These are phyloP conservation scores for Allium sativum DNA, from an alignment of 106 monocot genomes.

Conservation along the genomic window DNA sequence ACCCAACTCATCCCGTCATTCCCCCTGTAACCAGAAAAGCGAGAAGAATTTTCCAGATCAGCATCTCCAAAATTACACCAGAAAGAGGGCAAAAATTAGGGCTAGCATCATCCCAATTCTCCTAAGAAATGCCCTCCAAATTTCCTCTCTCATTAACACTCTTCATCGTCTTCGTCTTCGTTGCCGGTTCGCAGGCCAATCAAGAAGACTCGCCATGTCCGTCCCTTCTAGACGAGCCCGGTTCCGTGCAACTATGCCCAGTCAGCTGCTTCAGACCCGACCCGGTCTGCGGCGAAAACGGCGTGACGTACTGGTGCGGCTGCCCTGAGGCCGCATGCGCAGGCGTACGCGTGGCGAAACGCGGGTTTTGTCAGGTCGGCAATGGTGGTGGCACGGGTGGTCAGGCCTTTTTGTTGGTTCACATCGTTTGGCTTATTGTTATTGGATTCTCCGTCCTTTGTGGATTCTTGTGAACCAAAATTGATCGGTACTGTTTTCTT, in stretches of 20 bases:
- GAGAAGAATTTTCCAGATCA: no score
- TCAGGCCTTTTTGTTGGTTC: constrained; percentile 78
- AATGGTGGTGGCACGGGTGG: constrained; percentile 35
- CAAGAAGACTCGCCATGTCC: constrained; percentile 18
- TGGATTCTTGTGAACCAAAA: constrained; percentile 46
- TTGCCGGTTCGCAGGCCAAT: constrained; percentile 15
- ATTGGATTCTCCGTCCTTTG: constrained; percentile 73
- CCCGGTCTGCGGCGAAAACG: constrained; percentile 71
- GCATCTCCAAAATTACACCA: no score
- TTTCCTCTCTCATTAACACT: no score
- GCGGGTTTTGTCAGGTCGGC: constrained; percentile 11
- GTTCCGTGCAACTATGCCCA: constrained; percentile 14
- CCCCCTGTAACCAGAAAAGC: no score
- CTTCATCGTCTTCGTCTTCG: constrained; percentile 51
- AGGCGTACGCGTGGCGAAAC: constrained; percentile 20
- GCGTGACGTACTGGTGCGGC: constrained; percentile 70
- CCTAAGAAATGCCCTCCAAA: no score
- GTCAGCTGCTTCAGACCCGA: constrained; percentile 55
- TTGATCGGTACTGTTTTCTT: no score
- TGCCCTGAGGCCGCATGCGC: constrained; percentile 59
- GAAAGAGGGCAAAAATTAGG: no score
- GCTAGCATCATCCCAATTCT: no score
- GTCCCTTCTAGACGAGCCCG: neutral
- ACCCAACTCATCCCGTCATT: no score
- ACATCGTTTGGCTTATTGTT: constrained; percentile 82